Evolutionary conservation across 2,329 filamentous ascomycete species (phyloP), one percentile per base, ranked within the genome.

Genomic region (Nothomitra cinnamomea): DNA sequence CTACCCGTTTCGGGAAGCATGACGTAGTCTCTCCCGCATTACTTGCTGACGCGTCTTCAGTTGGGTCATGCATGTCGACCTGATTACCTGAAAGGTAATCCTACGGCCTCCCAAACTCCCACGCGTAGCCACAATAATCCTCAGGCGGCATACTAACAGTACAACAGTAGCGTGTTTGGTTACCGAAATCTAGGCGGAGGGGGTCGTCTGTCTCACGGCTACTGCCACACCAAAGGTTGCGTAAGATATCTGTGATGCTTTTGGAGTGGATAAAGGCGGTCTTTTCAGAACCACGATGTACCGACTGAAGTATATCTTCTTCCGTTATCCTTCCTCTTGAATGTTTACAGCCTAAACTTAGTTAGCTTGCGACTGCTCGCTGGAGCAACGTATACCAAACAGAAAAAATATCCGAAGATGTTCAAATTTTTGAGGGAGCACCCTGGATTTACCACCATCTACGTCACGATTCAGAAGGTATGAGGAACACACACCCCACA

Each of bases 211-310:
- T 57, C 62, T 80, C 22, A 80, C 77, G 0, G 77, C 77, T 2
- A 80, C 77, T 52, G 77, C 77, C 7, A 79, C 76, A 1, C 73
- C 72, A 1, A 67, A 68, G 8, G 77, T 80, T n/a, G 70, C 72
- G 0, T 62, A 73, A 5, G 77, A 79, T 53, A 70, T 80, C 24
- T 72, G 76, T 57, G 63, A 68, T 38, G 71, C 71, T 0, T 80
- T 80, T 59, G 57, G 69, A 1, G 74, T 81, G 25, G 60, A 68
- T 2, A 58, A 69, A 22, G 61, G 64, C 1, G 75, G 75, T 0
- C 67, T 82, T 1, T 82, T 79, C 61, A 69, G 72, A 53, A 81
- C 76, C 0, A 73, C 77, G 0, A 76, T 76, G 3, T 81, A 80
- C 60, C 69, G 79, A 1, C 67, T 75, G 0, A 80, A 80, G 66